phyloP scores from a whole-genome alignment of 2,329 filamentous ascomycete species.

The Trichophyton simii region DNA sequence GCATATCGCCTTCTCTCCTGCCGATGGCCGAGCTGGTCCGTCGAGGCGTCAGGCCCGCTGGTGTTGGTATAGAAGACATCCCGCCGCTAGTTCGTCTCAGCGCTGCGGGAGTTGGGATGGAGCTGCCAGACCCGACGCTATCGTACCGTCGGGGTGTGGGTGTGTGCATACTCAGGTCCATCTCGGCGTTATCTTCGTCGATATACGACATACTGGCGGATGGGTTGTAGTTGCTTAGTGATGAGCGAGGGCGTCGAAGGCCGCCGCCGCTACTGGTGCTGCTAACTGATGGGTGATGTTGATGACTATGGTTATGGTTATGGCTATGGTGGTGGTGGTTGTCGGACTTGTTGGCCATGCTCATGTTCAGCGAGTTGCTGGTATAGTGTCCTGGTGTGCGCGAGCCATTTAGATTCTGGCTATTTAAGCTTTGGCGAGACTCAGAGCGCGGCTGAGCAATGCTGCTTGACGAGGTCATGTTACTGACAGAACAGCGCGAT shows the following conservation, averaged over 20 bases:
- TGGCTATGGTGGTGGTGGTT: background rate
- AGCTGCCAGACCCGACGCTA: conserved; percentile 27
- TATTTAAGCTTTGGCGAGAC: conserved; percentile 51
- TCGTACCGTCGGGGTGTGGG: conserved; percentile 32
- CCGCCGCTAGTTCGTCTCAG: conserved; percentile 41
- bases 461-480: conserved; percentile 26
- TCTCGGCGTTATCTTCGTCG: conserved; percentile 41
- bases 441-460: conserved; percentile 41
- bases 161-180: conserved; percentile 26
- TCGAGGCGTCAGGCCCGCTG: conserved; percentile 16
- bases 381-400: conserved; percentile 51
- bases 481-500: conserved; percentile 29
- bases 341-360: conserved; percentile 12
- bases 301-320: background rate
- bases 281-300: background rate
- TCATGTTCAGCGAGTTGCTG: conserved; percentile 35
- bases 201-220: conserved; percentile 47
- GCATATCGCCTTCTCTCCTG: conserved; percentile 33
- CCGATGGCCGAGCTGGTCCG: conserved; percentile 27
- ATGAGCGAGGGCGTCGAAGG: conserved; percentile 52
- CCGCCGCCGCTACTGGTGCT: background rate
- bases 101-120: conserved; percentile 38
- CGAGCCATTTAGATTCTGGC: conserved; percentile 46
- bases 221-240: conserved; percentile 51
- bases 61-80: conserved; percentile 25